These are phyloP conservation scores for Phytophthora citricola DNA, from an alignment of 352 stramenopile genomes.

Conservation along the genomic window DNA sequence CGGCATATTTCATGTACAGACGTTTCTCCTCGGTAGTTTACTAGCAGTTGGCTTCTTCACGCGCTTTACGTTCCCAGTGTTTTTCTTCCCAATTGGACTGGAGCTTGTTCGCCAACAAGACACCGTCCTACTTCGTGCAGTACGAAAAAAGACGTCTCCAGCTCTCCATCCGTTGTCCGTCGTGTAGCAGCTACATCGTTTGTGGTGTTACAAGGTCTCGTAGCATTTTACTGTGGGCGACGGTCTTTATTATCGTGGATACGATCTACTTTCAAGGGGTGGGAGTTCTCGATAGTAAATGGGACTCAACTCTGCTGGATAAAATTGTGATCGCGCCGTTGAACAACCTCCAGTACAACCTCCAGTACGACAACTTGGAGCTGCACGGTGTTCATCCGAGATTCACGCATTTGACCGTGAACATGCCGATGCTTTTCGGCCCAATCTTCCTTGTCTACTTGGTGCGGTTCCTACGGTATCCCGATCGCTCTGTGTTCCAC, in stretches of 20 bases:
- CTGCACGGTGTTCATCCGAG: conserved; percentile 92
- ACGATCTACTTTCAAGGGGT: conserved; percentile 62
- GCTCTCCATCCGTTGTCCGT: conserved; percentile 6
- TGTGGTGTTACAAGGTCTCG: conserved; percentile 52
- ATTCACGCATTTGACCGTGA: conserved; percentile 88
- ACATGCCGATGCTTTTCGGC: conserved; percentile 94
- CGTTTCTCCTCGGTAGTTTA: conserved; percentile 65
- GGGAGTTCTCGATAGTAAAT: conserved; percentile 24
- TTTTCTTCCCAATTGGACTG: conserved; percentile 79
- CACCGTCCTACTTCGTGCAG: conserved; percentile 31
- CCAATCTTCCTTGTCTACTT: conserved; percentile 79
- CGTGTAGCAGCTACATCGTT: conserved; percentile 35
- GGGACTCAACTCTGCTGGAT: conserved; percentile 9
- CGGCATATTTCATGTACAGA: conserved; percentile 53
- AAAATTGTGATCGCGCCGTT: conserved; percentile 61
- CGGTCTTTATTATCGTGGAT: conserved; percentile 53
- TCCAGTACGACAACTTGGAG: conserved; percentile 88
- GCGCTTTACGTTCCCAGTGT: conserved; percentile 84
- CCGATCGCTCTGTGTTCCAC: conserved; percentile 36
- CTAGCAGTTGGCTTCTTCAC: conserved; percentile 79
- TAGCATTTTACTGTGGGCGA: conserved; percentile 49
- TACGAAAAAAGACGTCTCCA: conserved; percentile 35
- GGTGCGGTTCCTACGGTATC: conserved; percentile 30
- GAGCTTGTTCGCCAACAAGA: conserved; percentile 72
- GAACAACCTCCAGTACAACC: conserved; percentile 95